Evolutionary conservation across 2,329 filamentous ascomycete species (phyloP), one percentile per base, ranked within the genome.

Genomic region (Fusarium xyrophilum): DNA sequence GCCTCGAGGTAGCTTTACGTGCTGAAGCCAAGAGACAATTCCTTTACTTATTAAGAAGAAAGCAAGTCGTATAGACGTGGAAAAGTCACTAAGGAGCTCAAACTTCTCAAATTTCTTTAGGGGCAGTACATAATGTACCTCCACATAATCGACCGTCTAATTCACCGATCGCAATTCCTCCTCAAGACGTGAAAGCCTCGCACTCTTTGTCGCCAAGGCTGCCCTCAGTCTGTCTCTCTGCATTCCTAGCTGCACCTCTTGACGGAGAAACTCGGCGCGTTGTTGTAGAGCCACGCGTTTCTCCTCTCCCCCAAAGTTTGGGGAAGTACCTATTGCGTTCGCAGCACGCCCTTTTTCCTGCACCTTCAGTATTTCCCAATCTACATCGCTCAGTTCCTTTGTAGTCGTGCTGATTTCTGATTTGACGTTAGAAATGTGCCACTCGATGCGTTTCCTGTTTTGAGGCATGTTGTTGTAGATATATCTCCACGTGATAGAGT

Each of bases 1-100:
- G 1, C 5, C 11, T 9, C 5, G 5, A 0, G 3, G 4, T 6
- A 28, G 3, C 13, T 11, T 3, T 6, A n/a, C n/a, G 4, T 15
- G 17, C 12, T 27, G 8, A 44, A n/a, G 5, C 3, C 11, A 19
- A 27, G 17, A 19, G 3, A 19, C 7, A 25, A 13, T 13, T 13
- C 3, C 3, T 19, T 13, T 12, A 1, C 7, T n/a, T 7, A 10
- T 27, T 12, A n/a, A 4, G 7, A 14, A 27, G 3, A 2, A 5
- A 14, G 8, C 7, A 19, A 12, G 4, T 6, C 21, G 1, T 0
- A 2, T 4, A 17, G 8, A 17, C 2, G 4, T 17, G 0, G 15
- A 1, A 12, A 42, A 17, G 4, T 17, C 15, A 25, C n/a, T n/a
- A n/a, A n/a, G n/a, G n/a, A n/a, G n/a, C n/a, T n/a, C n/a, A n/a